Conservation (phyloP, 164 flowering plant genomes). For the Annona cherimola region DNA sequence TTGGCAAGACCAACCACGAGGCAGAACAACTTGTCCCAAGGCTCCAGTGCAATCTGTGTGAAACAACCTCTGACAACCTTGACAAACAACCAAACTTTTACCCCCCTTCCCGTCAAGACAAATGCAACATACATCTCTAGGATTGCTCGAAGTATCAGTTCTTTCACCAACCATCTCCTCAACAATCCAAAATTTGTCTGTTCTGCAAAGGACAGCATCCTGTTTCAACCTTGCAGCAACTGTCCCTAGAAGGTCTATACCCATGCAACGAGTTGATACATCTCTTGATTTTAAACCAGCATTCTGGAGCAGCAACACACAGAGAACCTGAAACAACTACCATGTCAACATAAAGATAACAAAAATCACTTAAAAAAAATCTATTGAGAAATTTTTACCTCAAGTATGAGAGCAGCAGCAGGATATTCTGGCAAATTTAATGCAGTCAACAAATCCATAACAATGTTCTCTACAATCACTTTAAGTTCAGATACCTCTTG, state of each 20-base stretch:
- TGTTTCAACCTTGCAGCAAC: conserved; percentile 90
- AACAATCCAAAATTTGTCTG: conserved; percentile 70
- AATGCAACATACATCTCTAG: conserved; percentile 56
- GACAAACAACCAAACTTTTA: conserved; percentile 43
- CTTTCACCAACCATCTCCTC: conserved; percentile 45
- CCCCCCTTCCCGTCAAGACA: conserved; percentile 59
- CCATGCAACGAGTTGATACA: conserved; percentile 69
- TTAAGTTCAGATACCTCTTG: conserved; percentile 77
- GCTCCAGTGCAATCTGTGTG: conserved; percentile 84
- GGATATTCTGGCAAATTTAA: conserved; percentile 95
- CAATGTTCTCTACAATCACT: conserved; percentile 77
- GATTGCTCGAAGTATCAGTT: conserved; percentile 21
- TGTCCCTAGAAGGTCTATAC: conserved; percentile 91
- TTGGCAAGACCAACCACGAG: conserved; percentile 55
- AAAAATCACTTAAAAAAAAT: background rate
- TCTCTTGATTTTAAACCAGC: conserved; percentile 95
- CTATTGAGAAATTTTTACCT: conserved; percentile 38
- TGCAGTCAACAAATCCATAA: conserved; percentile 72
- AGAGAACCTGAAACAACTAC: conserved; percentile 70
- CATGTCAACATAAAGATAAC: conserved; percentile 19
- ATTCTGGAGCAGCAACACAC: conserved; percentile 92
- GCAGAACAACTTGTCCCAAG: conserved; percentile 47
- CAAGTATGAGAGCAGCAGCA: conserved; percentile 77
- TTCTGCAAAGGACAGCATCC: conserved; percentile 57
- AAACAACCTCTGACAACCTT: conserved; percentile 69